A percentile compares a stretch with the other conserved stretches of the same genome.
Evolutionary conservation across 305 asterid genomes (phyloP).

Genomic region (Fraxinus velutina): DNA sequence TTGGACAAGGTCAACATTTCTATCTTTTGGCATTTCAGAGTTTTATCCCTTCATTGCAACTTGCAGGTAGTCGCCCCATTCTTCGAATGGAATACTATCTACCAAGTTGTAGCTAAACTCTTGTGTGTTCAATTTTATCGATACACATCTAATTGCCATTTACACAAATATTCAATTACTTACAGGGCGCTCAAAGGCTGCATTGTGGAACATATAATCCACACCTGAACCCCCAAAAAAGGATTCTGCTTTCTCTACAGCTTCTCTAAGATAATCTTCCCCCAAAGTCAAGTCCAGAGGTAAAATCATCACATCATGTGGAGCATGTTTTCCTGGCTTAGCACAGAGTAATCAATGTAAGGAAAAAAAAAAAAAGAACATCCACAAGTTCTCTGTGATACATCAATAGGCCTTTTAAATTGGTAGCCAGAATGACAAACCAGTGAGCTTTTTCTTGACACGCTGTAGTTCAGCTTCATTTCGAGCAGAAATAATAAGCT

Average conservation of each 20-base stretch:
- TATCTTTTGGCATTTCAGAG: neutral
- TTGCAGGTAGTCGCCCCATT: neutral
- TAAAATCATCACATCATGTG: slow-evolving; percentile 63
- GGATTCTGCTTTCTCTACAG: slow-evolving; percentile 73
- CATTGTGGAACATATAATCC: slow-evolving; percentile 91
- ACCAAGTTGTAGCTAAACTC: neutral
- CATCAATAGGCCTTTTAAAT: neutral
- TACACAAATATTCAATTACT: slow-evolving; percentile 29
- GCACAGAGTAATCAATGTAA: slow-evolving; percentile 23
- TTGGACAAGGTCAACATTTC: neutral
- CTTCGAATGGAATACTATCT: neutral
- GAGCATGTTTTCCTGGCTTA: slow-evolving; percentile 76
- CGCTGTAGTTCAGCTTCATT: slow-evolving; percentile 77
- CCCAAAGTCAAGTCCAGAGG: slow-evolving; percentile 82
- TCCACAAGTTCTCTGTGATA: neutral
- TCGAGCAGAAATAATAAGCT: slow-evolving; percentile 87
- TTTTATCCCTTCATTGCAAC: neutral
- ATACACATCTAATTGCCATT: neutral
- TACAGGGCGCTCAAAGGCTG: slow-evolving; percentile 96
- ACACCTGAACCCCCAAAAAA: slow-evolving; percentile 74
- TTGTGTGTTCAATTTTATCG: slow-evolving; percentile 2
- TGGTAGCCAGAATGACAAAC: slow-evolving; percentile 33
- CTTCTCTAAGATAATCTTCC: slow-evolving; percentile 59
- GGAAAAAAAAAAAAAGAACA: slow-evolving; percentile 18
- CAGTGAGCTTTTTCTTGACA: slow-evolving; percentile 65